Base-by-base conservation (phyloP, 768 basidiomycete species). In the Piloderma croceum region DNA sequence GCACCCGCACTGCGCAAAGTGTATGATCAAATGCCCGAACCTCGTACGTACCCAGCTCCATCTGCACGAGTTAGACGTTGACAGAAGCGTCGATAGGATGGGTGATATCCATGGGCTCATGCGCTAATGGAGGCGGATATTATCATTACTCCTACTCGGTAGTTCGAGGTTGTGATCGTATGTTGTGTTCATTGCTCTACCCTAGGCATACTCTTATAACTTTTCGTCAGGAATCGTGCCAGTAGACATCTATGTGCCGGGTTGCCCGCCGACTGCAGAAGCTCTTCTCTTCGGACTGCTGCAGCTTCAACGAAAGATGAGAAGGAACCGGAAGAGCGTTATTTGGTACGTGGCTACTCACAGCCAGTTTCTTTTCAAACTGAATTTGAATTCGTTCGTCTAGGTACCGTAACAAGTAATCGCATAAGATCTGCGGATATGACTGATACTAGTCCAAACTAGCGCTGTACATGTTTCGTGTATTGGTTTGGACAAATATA, bases 91-190 rank as follows among this genome's bases (percentile, higher is more conserved):
- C 41, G 17, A 27, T 42, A 80, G 87, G 94, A 57, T 99, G 96
- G 96, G 96, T 99, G 43, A 87, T 99, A 58, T 98, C 94, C 19
- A 98, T 99, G 96, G 96, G 96, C 34, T 97, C 94, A 4, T 99
- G 96, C 63, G 96, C 96, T 13, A 98, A 98, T 61, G 96, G 96
- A 22, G 91, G 92, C 41, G 92, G 91, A 12, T 93, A 92, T 69
- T 92, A 93, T 63, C 92, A 94, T 67, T 96, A 97, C 63, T 96
- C 94, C 20, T 99, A 99, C 66, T 92, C 93, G 21, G 96, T 99
- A 46, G 96, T 98, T 25, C 83, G 96, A 34, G 96, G 96, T 12
- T 98, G 94, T 61, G 96, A 99, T 70, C 81, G 96, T 87, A 60
- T 43, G 85, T 65, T 22, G 7, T 61, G n/a, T n/a, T 25, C 38